Evolutionary conservation across 2,329 filamentous ascomycete species (phyloP), one percentile per base, ranked within the genome.

Genomic region (Colletotrichum theobromicola): DNA sequence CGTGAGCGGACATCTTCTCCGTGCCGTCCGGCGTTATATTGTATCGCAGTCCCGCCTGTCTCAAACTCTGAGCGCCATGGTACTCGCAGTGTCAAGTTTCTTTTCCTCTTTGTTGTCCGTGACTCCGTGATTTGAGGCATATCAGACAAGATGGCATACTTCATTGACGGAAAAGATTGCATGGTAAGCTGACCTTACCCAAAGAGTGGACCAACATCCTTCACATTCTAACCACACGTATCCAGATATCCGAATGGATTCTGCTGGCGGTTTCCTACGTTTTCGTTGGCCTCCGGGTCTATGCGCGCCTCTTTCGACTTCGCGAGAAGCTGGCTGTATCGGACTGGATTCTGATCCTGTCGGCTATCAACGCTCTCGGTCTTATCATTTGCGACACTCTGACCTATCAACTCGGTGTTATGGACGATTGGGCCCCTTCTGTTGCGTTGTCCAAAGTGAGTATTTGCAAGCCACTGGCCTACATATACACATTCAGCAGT

Each of bases 341-440:
- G 2, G 82, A 83, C 35, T 79, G 76, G 35, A 74, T 83, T 1
- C 74, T 83, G 1, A 53, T 83, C 4, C 32, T 78, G 0, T 82
- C 82, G 0, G 81, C 82, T 4, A 2, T 82, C 53, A 76, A 82
- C 28, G 81, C 81, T 2, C 77, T 83, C 21, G 82, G 69, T 2
- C 75, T 83, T 0, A 83, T 83, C 55, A 82, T 83, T 50, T 83
- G 82, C 34, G 82, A 83, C 35, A 83, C 82, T 7, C 65, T 83
- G 55, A 83, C 82, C 8, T 83, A 72, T 57, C 70, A 78, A 46
- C 72, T 83, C 30, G 81, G 80, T 7, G 82, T 83, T 8, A 42
- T 83, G 74, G 82, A 83, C 55, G 55, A 68, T 2, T 83, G 79
- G 65, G 76, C 76, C 37, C 72, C 81, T 0, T 83, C 82, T 0